Base-by-base conservation (phyloP, 169 alveolate species). In the Theileria parva region DNA sequence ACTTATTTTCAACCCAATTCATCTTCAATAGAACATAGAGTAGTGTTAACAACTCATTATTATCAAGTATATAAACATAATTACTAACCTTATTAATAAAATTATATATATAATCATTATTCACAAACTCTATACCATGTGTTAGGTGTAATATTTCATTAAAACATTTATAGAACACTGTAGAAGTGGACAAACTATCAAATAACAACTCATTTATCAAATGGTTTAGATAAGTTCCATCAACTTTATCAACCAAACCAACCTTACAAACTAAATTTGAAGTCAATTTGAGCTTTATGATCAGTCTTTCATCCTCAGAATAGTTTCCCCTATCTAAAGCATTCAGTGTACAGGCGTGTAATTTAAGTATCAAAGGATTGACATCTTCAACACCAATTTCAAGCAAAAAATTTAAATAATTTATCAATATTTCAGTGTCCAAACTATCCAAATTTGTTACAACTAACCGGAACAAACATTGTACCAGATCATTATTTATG, bases 11-110 rank as follows among this genome's bases (percentile, higher is more conserved):
- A 9, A 23, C 63, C 44, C 70, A 76, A 19, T 71, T 25, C 44
- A 61, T 27, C 71, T 75, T 65, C 59, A 75, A 83, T 57, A 83
- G 76, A 13, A 69, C 51, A 44, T 83, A 81, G 28, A 83, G 79
- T 19, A 74, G 21, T 21, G 60, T 77, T 28, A 83, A 30, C 77
- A 83, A 12, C 13, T 69, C 19, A 19, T 61, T 32, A 11, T 79
- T 34, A 12, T 65, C 81, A 63, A 83, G 51, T 21, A 48, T 25
- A 69, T 61, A 76, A 0, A 83, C 55, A 19, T 70, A 6, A 34
- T 51, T 25, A n/a, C 57, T 81, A 11, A 81, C 50, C 50, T 81
- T 75, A 0, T 30, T 12, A 23, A 81, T 59, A 30, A 73, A 81
- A 7, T 37, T 8, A 6, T 37, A 30, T 11, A 72, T 28, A n/a